Percentiles rank a stretch among this genome's conserved stretches.
Evolutionary conservation across 129 eudicot genomes (phyloP).

Genomic region (sunflower (Helianthus annuus)): HanXRQr2.0-SUNRISE NC_035436.2:11409119-11409618

Average conservation of each 20-base stretch:
- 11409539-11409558: neutral
- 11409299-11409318: neutral
- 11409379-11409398: neutral
- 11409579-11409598: neutral
- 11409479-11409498: neutral
- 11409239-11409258: slow-evolving; percentile 24
- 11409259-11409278: slow-evolving; percentile 19
- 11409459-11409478: too few species aligned
- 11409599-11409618: neutral
- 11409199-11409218: slow-evolving; percentile 15
- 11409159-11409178: slow-evolving; percentile 9
- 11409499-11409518: neutral
- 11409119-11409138: slow-evolving; percentile 44
- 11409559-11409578: neutral
- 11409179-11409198: slow-evolving; percentile 12
- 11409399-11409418: slow-evolving; percentile 1
- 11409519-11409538: neutral
- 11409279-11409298: neutral
- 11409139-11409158: slow-evolving; percentile 40
- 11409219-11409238: slow-evolving; percentile 18
- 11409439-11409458: neutral
- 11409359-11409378: neutral
- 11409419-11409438: slow-evolving; percentile 6
- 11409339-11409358: slow-evolving; percentile 23
- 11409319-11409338: slow-evolving; percentile 1